Evolutionary conservation across 345 rosid species (phyloP), one percentile per base, ranked within the genome.

Genomic region (Ceriops decandra): DNA sequence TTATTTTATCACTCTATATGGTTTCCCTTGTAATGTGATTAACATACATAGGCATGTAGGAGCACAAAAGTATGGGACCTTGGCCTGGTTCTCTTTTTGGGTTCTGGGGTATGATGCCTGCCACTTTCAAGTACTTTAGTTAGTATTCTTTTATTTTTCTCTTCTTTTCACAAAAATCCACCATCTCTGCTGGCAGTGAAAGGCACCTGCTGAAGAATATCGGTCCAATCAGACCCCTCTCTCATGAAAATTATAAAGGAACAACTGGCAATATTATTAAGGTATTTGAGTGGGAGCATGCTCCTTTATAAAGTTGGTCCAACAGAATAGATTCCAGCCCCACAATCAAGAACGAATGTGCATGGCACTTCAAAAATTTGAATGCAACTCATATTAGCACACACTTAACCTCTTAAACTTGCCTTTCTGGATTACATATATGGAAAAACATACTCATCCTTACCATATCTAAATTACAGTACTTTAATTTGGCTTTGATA

Each of bases 121-220:
- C 82, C 82, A 82, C 83, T 84, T 76, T 47, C 46, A 42, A 63
- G 52, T 30, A 49, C 72, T 66, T 64, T 22, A 51, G 60, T 62
- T 27, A 42, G 26, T 52, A 15, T 68, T 57, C 61, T 69, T 74
- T 68, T 42, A 26, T 56, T 75, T 36, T 60, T 79, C 83, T 67
- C 80, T 79, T 79, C 87, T 84, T 84, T 78, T 80, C 72, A 82
- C 62, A 76, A 27, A 0, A 21, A 63, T 66, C 80, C 77, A 76
- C 78, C 75, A n/a, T 56, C 59, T 56, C 54, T 30, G 47, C 76
- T 31, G 15, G 31, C 49, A 58, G 36, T 52, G 59, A 74, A 74
- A 71, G 62, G 59, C 47, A 65, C 54, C 38, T 51, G 64, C 42
- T n/a, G 68, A 80, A 51, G 72, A 73, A 72, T 75, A 68, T 66